Conservation (phyloP, 1,284 basidiomycete species). For the Ustilago sp. region DNA sequence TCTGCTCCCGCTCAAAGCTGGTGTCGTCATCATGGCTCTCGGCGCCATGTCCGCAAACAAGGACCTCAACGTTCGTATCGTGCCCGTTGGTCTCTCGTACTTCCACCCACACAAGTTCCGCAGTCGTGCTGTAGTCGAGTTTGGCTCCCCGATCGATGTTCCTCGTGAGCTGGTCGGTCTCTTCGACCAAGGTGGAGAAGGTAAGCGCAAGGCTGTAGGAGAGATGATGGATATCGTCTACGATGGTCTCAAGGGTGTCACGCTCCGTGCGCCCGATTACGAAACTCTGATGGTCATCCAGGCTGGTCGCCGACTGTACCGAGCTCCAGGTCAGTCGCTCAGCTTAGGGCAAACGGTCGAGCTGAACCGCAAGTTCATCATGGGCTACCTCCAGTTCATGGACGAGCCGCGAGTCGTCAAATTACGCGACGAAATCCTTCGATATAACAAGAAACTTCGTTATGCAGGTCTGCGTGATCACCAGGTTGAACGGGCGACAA, state of each 20-base stretch:
- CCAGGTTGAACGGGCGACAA: conserved; percentile 82
- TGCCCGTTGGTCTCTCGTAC: conserved; percentile 69
- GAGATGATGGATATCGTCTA: conserved; percentile 93
- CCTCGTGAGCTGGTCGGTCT: conserved; percentile 85
- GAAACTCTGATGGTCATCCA: conserved; percentile 99
- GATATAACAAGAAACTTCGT: conserved; percentile 89
- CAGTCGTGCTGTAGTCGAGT: conserved; percentile 83
- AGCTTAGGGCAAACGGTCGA: conserved; percentile 97
- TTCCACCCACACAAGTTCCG: conserved; percentile 70
- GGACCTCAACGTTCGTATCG: conserved; percentile 65
- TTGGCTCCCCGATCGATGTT: conserved; percentile 90
- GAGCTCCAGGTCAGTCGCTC: conserved; percentile 91
- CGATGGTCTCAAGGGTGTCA: conserved; percentile 96
- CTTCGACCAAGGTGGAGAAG: conserved; percentile 88
- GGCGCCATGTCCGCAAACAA: conserved; percentile 69
- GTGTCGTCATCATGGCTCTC: conserved; percentile 69
- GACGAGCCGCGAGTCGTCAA: conserved; percentile 90
- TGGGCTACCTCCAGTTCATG: conserved; percentile 91
- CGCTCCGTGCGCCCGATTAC: conserved; percentile 94
- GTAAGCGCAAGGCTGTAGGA: conserved; percentile 90
- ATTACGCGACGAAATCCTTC: conserved; percentile 84
- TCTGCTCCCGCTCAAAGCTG: conserved; percentile 68
- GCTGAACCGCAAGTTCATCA: conserved; percentile 91
- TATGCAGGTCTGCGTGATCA: conserved; percentile 98
- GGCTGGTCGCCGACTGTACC: conserved; percentile 92